Evolutionary conservation across 768 basidiomycete genomes (phyloP).

Genomic region (Scleroderma citrinum): DNA sequence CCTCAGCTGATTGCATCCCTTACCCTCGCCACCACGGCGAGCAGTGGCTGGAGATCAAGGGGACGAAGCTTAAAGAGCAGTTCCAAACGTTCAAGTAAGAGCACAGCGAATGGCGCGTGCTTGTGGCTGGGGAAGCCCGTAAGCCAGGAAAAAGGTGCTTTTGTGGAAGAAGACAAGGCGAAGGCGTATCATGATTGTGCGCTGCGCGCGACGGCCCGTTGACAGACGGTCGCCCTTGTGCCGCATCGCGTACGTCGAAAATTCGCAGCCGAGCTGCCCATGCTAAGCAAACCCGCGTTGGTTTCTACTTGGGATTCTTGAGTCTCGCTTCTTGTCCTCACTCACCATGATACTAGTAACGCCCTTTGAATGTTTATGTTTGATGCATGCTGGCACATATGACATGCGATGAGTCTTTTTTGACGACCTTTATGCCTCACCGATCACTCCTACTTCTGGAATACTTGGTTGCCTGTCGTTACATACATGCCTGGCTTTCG

Average conservation of each 20-base stretch:
- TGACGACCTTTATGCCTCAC: too few species aligned
- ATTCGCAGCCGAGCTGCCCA: conserved; percentile 15
- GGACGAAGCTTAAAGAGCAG: neutral
- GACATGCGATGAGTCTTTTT: too few species aligned
- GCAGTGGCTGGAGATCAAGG: conserved; percentile 4
- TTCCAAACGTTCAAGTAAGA: neutral
- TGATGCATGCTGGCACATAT: neutral
- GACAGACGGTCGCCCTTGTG: conserved; percentile 8
- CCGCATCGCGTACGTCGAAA: conserved; percentile 28
- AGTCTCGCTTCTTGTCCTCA: neutral
- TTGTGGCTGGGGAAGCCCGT: neutral
- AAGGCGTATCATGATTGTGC: neutral
- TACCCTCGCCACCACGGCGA: conserved; percentile 23
- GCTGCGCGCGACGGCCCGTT: neutral
- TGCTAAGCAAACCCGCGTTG: neutral
- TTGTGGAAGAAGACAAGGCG: neutral
- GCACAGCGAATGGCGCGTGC: neutral
- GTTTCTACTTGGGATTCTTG: neutral
- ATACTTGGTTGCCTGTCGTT: too few species aligned
- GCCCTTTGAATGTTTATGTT: neutral
- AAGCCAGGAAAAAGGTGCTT: neutral
- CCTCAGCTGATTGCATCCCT: conserved; percentile 29
- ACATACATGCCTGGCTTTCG: too few species aligned
- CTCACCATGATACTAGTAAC: neutral
- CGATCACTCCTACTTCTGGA: too few species aligned